Percentiles rank a stretch among this genome's conserved stretches.
Conservation (phyloP, 257 asterid genomes). For the Buddleja alternifolia region DNA sequence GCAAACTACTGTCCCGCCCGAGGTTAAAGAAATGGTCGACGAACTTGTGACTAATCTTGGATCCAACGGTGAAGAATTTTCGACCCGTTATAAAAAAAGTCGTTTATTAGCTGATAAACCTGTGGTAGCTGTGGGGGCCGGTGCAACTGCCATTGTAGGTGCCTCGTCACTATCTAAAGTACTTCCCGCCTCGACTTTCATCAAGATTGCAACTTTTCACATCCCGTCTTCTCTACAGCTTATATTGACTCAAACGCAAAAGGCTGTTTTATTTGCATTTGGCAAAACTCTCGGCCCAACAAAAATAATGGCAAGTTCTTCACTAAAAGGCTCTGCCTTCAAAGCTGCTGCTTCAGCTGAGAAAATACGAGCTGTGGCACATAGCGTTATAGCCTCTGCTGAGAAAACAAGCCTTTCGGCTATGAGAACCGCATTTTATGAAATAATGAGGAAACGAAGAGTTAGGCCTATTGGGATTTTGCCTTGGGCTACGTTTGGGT, state of each 20-base stretch:
- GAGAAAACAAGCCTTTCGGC: conserved; percentile 93
- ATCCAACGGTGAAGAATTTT: conserved; percentile 37
- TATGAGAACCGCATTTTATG: conserved; percentile 80
- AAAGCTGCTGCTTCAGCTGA: conserved; percentile 76
- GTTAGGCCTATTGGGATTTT: conserved; percentile 55
- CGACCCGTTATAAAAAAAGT: conserved; percentile 39
- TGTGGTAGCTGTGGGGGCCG: conserved; percentile 90
- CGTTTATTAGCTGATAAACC: conserved; percentile 68
- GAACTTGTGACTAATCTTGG: conserved; percentile 52
- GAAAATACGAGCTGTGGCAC: conserved; percentile 76
- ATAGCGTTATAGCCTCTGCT: conserved; percentile 76
- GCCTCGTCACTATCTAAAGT: conserved; percentile 82
- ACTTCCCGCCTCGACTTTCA: conserved; percentile 68
- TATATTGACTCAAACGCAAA: conserved; percentile 65
- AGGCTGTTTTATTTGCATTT: conserved; percentile 53
- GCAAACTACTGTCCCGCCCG: conserved; percentile 64
- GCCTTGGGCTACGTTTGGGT: conserved; percentile 91
- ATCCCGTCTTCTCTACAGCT: conserved; percentile 74
- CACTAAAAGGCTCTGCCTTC: conserved; percentile 51
- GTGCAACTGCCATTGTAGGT: conserved; percentile 89
- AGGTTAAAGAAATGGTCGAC: conserved; percentile 65
- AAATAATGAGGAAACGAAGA: conserved; percentile 80
- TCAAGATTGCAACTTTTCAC: conserved; percentile 66
- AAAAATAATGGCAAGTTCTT: conserved; percentile 53
- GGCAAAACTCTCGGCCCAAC: conserved; percentile 66